Percentiles rank a stretch among this genome's conserved stretches.
Evolutionary conservation across 768 basidiomycete genomes (phyloP).

Genomic region (Suillus placidus): DNA sequence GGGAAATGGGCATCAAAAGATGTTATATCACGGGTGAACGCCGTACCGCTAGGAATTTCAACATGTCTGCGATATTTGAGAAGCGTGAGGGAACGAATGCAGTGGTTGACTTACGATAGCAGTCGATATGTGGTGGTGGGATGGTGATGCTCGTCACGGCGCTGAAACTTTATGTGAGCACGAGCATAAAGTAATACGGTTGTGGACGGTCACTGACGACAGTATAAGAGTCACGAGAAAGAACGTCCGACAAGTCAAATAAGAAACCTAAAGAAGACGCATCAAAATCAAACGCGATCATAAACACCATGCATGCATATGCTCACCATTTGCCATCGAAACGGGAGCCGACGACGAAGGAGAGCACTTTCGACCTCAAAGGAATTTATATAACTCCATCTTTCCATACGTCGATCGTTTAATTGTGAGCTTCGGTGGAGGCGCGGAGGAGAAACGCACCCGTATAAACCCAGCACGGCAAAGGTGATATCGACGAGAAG

Average conservation of each 20-base stretch:
- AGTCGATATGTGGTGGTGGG: neutral
- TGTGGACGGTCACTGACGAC: slow-evolving; percentile 13
- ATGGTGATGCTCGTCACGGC: neutral
- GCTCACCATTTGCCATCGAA: slow-evolving; percentile 31
- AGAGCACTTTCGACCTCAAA: slow-evolving; percentile 25
- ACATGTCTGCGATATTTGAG: slow-evolving; percentile 16
- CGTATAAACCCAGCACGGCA: slow-evolving; percentile 21
- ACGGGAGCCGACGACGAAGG: slow-evolving; percentile 21
- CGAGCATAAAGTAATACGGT: neutral
- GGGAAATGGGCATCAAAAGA: neutral
- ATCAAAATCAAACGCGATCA: neutral
- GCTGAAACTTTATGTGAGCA: slow-evolving; percentile 11
- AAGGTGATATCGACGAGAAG: slow-evolving; percentile 12
- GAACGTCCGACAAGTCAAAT: slow-evolving; percentile 24
- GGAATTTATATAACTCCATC: slow-evolving; percentile 29
- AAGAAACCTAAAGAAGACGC: slow-evolving; percentile 24
- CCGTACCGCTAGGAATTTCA: slow-evolving; percentile 18
- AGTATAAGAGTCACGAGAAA: slow-evolving; percentile 20
- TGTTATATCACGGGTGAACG: neutral
- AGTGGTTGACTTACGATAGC: slow-evolving; percentile 21
- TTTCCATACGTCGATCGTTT: slow-evolving; percentile 1
- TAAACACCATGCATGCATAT: neutral
- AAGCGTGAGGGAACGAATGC: neutral
- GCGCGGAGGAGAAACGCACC: slow-evolving; percentile 14
- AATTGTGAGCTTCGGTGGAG: neutral